Conservation (phyloP, 306 rosid species). For the Vicia villosa region DNA sequence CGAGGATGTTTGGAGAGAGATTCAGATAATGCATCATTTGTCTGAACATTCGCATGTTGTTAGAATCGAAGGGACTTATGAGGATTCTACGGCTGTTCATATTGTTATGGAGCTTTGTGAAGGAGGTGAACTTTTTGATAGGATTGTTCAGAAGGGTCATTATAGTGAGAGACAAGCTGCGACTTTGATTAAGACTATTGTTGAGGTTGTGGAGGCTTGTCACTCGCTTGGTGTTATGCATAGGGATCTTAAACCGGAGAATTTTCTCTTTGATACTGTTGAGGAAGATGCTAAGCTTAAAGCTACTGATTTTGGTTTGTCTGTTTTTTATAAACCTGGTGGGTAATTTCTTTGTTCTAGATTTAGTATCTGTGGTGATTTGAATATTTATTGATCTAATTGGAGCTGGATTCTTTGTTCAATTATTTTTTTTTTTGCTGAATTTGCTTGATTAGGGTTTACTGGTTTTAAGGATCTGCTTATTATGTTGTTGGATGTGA, state of each 20-base stretch:
- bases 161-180: constrained; percentile 62
- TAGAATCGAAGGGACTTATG: constrained; percentile 50
- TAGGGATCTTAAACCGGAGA: constrained; percentile 62
- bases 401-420: constrained; percentile 9
- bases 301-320: constrained; percentile 58
- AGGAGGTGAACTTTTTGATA: constrained; percentile 55
- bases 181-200: constrained; percentile 44
- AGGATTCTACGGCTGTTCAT: constrained; percentile 49
- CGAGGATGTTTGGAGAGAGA: constrained; percentile 66
- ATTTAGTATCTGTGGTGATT: not conserved
- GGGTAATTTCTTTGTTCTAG: not conserved
- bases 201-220: constrained; percentile 54
- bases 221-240: constrained; percentile 70
- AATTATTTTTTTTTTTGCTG: not conserved
- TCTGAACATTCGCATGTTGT: constrained; percentile 52
- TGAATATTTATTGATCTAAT: constrained; percentile 11
- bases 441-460: not conserved
- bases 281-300: constrained; percentile 57
- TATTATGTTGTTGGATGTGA: not conserved
- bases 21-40: constrained; percentile 69
- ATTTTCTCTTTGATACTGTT: constrained; percentile 52
- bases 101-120: constrained; percentile 65
- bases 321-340: constrained; percentile 62
- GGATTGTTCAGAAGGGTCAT: constrained; percentile 61
- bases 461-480: not conserved